Evolutionary conservation across 2,329 filamentous ascomycete genomes (phyloP).

Genomic region (Pochonia chlamydosporia): DNA sequence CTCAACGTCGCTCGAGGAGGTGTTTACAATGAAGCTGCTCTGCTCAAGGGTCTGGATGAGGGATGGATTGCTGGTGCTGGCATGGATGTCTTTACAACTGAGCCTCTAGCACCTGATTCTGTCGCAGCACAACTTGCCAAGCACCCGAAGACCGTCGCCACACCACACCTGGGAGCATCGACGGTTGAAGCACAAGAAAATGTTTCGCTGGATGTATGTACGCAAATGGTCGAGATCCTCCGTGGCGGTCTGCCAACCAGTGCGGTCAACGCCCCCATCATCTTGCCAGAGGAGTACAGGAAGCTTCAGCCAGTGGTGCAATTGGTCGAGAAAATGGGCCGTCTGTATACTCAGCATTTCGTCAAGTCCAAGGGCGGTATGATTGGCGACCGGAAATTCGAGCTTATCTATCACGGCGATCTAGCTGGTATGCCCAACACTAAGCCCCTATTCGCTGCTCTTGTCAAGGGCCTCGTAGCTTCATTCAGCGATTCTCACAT

Average conservation of each 20-base stretch:
- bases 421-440: slow-evolving; percentile 67
- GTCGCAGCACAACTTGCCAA: slow-evolving; percentile 57
- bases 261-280: slow-evolving; percentile 77
- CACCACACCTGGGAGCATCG: slow-evolving; percentile 73
- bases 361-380: slow-evolving; percentile 34
- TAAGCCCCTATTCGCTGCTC: slow-evolving; percentile 69
- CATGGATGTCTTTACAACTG: slow-evolving; percentile 72
- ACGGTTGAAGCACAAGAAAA: slow-evolving; percentile 82
- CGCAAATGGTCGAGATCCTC: slow-evolving; percentile 70
- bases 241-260: slow-evolving; percentile 66
- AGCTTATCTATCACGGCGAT: slow-evolving; percentile 72
- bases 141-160: slow-evolving; percentile 69
- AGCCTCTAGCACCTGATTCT: slow-evolving; percentile 54
- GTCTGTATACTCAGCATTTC: slow-evolving; percentile 73
- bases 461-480: slow-evolving; percentile 69
- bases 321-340: slow-evolving; percentile 74
- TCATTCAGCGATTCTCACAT: slow-evolving; percentile 65
- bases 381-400: slow-evolving; percentile 62
- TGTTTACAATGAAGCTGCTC: slow-evolving; percentile 70
- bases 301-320: slow-evolving; percentile 72
- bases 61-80: slow-evolving; percentile 71
- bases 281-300: slow-evolving; percentile 73
- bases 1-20: slow-evolving; percentile 77
- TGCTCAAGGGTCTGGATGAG: slow-evolving; percentile 63
- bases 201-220: slow-evolving; percentile 76